Percentiles rank a stretch among this genome's conserved stretches.
phyloP scores from a whole-genome alignment of 306 rosid genomes.

The Acmispon strigosus region DNA sequence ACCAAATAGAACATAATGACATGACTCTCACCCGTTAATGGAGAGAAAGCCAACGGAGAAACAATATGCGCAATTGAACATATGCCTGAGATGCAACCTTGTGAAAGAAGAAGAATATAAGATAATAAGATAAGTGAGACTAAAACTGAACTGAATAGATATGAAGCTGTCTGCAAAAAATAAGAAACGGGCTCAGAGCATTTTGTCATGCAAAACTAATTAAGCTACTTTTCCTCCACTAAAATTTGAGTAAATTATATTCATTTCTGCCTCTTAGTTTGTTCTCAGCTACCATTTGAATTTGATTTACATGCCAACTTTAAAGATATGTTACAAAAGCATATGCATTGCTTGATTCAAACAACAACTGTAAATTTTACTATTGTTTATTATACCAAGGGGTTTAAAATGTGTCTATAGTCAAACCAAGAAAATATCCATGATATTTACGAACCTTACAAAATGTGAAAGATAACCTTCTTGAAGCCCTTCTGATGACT shows the following conservation, averaged over 20 bases:
- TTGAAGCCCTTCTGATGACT: too few relatives aligned
- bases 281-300: background rate
- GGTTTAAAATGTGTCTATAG: too few relatives aligned
- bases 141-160: background rate
- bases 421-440: too few relatives aligned
- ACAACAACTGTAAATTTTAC: background rate
- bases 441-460: too few relatives aligned
- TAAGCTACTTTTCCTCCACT: background rate
- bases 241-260: background rate
- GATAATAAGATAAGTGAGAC: background rate
- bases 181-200: background rate
- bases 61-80: slow-evolving; percentile 70
- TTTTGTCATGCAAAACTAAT: background rate
- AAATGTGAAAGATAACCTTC: too few relatives aligned
- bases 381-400: background rate
- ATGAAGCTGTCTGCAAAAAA: background rate
- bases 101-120: slow-evolving; percentile 24
- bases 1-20: background rate
- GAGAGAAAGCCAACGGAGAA: slow-evolving; percentile 87
- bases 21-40: slow-evolving; percentile 64
- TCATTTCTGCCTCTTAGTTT: background rate
- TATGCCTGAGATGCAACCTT: slow-evolving; percentile 95
- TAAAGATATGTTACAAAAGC: background rate
- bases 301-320: background rate
- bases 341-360: background rate